Conservation (phyloP, 768 basidiomycete genomes). For the Amanita rimosa region DNA sequence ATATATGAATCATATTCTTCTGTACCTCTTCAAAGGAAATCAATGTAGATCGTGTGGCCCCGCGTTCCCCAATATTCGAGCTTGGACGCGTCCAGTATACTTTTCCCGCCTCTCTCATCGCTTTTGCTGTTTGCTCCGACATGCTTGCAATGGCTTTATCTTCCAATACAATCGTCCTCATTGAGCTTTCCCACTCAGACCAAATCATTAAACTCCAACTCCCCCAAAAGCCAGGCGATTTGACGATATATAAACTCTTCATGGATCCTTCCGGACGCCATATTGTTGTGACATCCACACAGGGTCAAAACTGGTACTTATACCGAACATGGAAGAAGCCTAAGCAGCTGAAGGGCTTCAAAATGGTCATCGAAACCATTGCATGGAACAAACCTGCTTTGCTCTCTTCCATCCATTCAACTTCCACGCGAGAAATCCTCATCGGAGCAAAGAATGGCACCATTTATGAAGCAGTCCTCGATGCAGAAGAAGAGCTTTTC, state of each 20-base stretch:
- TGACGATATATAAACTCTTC: slow-evolving; percentile 75
- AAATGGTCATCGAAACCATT: slow-evolving; percentile 82
- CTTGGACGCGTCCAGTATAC: slow-evolving; percentile 85
- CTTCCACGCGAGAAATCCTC: slow-evolving; percentile 75
- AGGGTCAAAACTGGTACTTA: slow-evolving; percentile 93
- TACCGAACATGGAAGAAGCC: slow-evolving; percentile 77
- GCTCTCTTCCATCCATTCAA: slow-evolving; percentile 52
- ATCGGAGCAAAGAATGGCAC: slow-evolving; percentile 79
- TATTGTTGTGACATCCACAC: slow-evolving; percentile 71
- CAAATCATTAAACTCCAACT: slow-evolving; percentile 77
- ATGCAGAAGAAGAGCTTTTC: slow-evolving; percentile 87
- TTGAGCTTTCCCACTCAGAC: slow-evolving; percentile 82
- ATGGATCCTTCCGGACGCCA: slow-evolving; percentile 91
- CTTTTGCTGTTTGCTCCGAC: slow-evolving; percentile 79
- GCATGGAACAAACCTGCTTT: slow-evolving; percentile 79
- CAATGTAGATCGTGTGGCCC: slow-evolving; percentile 18
- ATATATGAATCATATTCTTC: too few species aligned
- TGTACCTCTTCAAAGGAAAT: slow-evolving; percentile 15
- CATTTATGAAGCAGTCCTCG: slow-evolving; percentile 82
- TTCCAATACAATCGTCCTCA: slow-evolving; percentile 72
- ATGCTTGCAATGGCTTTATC: slow-evolving; percentile 75
- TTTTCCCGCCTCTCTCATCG: slow-evolving; percentile 74
- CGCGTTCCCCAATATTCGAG: slow-evolving; percentile 57
- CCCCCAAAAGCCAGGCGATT: slow-evolving; percentile 62
- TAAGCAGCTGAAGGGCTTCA: slow-evolving; percentile 64